These are phyloP conservation scores for Alternaria gaisen DNA, from an alignment of 2,329 filamentous ascomycete species.

Conservation along the genomic window DNA sequence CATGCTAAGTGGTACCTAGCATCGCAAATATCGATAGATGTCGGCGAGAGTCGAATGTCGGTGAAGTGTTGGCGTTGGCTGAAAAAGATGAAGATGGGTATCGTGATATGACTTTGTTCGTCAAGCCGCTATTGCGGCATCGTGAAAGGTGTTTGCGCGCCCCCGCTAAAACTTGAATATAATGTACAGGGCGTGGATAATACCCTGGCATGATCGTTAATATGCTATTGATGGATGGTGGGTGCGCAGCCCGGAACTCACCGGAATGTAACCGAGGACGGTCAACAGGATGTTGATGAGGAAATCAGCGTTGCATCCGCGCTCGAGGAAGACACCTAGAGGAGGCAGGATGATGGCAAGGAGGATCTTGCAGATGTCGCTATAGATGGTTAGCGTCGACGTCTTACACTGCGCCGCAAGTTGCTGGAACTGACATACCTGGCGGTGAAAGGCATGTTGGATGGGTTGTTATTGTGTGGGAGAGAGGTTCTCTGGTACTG, in stretches of 20 bases:
- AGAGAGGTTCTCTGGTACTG: neutral
- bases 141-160: conserved; percentile 17
- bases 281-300: conserved; percentile 94
- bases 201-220: conserved; percentile 57
- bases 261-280: conserved; percentile 67
- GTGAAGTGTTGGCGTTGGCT: conserved; percentile 5
- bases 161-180: conserved; percentile 81
- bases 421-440: conserved; percentile 53
- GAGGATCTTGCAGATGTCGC: conserved; percentile 83
- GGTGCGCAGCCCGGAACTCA: conserved; percentile 24
- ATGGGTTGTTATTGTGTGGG: conserved; percentile 14
- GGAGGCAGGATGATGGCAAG: conserved; percentile 90
- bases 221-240: neutral
- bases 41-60: neutral
- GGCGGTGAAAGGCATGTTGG: conserved; percentile 68
- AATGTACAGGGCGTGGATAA: conserved; percentile 94
- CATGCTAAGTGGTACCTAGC: conserved; percentile 1
- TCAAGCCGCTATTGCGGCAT: conserved; percentile 22
- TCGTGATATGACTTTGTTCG: conserved; percentile 35
- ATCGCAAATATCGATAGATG: conserved; percentile 6
- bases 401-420: neutral
- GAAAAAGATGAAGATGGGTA: conserved; percentile 40
- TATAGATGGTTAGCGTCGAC: conserved; percentile 45
- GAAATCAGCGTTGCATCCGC: conserved; percentile 84
- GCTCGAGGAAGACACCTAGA: conserved; percentile 93